Conservation (phyloP, 225 moss, liverwort and hornwort genomes). For the Neckera pumila region DNA sequence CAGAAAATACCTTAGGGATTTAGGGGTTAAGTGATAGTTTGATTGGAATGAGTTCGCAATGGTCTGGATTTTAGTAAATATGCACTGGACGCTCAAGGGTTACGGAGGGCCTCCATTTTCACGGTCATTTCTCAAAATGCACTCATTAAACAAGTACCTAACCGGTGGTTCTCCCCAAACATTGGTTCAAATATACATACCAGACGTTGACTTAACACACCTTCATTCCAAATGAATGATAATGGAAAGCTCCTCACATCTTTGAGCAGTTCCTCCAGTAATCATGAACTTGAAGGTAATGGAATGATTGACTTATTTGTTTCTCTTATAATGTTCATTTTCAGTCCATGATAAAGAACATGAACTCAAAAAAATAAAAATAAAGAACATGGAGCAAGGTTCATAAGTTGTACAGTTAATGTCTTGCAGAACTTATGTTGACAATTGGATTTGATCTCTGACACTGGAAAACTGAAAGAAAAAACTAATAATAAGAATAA, state of each 20-base stretch:
- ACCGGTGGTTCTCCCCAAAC: no score
- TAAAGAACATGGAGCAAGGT: not conserved
- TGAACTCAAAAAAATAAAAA: not conserved
- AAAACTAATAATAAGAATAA: no score
- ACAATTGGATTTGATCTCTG: not conserved
- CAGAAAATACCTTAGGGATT: no score
- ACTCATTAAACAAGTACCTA: not conserved
- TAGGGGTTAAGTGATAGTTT: no score
- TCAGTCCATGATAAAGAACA: not conserved
- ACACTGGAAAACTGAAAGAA: not conserved
- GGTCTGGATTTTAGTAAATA: no score
- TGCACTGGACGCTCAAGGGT: no score
- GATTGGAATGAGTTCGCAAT: no score
- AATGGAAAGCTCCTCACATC: not conserved
- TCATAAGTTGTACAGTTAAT: not conserved
- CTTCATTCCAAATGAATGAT: not conserved
- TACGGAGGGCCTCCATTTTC: not conserved
- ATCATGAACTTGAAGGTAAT: not conserved
- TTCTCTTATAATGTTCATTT: not conserved
- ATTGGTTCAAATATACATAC: not conserved
- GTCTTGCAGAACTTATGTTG: not conserved
- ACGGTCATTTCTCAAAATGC: rapidly evolving
- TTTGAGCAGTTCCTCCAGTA: not conserved
- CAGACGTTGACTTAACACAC: not conserved
- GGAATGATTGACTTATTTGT: not conserved